phyloP scores from a whole-genome alignment of 2,329 filamentous ascomycete genomes.

The Penicillium sp. region DNA sequence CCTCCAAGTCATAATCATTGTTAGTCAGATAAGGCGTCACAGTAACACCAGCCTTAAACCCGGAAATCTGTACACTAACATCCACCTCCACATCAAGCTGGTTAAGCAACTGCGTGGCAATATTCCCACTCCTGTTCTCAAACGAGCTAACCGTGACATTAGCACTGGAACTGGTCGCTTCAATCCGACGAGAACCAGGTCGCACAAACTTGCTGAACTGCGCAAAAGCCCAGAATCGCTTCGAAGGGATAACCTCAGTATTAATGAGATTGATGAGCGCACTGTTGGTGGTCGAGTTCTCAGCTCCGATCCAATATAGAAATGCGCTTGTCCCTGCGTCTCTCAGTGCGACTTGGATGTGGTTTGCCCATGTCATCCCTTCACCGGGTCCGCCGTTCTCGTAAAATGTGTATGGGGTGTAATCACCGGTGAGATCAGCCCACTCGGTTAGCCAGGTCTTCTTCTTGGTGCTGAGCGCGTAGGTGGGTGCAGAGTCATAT shows the following conservation, averaged over 20 bases:
- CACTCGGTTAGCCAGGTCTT: slow-evolving; percentile 56
- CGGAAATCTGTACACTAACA: neutral
- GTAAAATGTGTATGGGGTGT: slow-evolving; percentile 38
- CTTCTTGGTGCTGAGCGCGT: slow-evolving; percentile 42
- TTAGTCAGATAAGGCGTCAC: neutral
- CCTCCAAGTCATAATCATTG: neutral
- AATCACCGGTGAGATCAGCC: slow-evolving; percentile 45
- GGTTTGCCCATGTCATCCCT: slow-evolving; percentile 57
- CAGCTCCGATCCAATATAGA: slow-evolving; percentile 55
- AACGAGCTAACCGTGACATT: slow-evolving; percentile 1
- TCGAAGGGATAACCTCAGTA: slow-evolving; percentile 3
- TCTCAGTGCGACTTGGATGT: slow-evolving; percentile 52
- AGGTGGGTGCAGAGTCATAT: slow-evolving; percentile 43
- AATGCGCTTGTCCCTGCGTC: slow-evolving; percentile 51
- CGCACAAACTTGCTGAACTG: slow-evolving; percentile 2
- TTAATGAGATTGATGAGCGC: neutral
- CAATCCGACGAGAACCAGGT: neutral
- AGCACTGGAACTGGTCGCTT: neutral
- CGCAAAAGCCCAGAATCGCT: neutral
- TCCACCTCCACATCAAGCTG: neutral
- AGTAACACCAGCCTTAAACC: neutral
- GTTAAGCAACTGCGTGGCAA: neutral
- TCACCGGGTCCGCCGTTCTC: slow-evolving; percentile 31
- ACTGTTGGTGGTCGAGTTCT: slow-evolving; percentile 7
- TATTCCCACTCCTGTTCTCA: neutral